Base-by-base conservation (phyloP, 106 monocot genomes). In the Apostasia shenzhenica region DNA sequence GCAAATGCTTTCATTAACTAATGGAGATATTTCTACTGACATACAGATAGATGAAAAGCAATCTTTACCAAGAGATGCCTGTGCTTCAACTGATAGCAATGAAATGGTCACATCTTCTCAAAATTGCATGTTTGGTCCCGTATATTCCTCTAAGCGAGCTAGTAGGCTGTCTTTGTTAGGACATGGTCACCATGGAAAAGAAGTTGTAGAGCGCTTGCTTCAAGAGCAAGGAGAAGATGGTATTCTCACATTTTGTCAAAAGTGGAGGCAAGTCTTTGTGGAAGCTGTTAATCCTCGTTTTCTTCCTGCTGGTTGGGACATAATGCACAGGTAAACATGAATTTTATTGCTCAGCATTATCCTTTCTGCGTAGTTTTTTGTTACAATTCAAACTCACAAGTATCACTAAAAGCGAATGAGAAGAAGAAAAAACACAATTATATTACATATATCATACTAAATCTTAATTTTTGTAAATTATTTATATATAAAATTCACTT, bases 251-350 rank as follows among this genome's bases (percentile, higher is more conserved):
- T 97, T 97, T 75, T 92, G 92, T 64, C 92, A 97, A 78, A 82
- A 81, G 60, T 97, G 95, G 95, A 86, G 95, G 72, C 82, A 85
- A 75, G 89, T 97, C 2, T 97, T 97, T 84, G 92, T 97, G 57
- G 86, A 92, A 54, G 70, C 84, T 10, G 49, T 87, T 77, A 68
- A 81, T 72, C 95, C 95, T 48, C 92, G 89, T 14, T 92, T 84
- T 65, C 62, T 97, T 66, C 95, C 95, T 74, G 60, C 74, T 77
- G 95, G 92, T 8, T 97, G 95, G 95, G 84, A 97, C 70, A 70
- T 97, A 76, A 82, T 75, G 80, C 95, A 97, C 82, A 97, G 92
- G 95, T 97, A 78, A 75, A 41, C 6, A 26, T 4, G 5, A 48
- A 14, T 48, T 65, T 50, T 50, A 8, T 50, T 50, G 50, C 50